Percentiles rank a stretch among this genome's conserved stretches.
Evolutionary conservation across 1,284 basidiomycete genomes (phyloP).

Genomic region (Heliocybe sulcata): DNA sequence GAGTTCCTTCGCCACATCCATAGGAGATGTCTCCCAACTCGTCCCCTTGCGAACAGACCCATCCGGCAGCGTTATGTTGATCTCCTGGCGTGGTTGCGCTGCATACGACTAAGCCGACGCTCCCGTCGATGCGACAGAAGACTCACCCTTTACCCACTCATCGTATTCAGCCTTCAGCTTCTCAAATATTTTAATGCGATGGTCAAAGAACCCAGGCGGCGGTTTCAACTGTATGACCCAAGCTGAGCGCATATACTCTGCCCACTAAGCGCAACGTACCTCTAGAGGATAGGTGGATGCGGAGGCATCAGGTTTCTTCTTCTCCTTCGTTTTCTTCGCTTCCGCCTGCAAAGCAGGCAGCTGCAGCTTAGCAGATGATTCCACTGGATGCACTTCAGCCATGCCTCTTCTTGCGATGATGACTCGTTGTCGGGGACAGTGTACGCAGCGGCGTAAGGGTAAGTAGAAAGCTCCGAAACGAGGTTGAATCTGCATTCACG

Average conservation of each 20-base stretch:
- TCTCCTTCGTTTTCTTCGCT: slow-evolving; percentile 40
- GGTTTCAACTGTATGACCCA: slow-evolving; percentile 60
- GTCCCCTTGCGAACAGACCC: slow-evolving; percentile 79
- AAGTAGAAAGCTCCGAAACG: not conserved
- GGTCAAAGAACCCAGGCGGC: slow-evolving; percentile 82
- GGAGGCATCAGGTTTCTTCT: slow-evolving; percentile 30
- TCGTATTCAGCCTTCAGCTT: slow-evolving; percentile 85
- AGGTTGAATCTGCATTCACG: not conserved
- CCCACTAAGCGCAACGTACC: slow-evolving; percentile 27
- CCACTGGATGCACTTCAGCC: slow-evolving; percentile 18
- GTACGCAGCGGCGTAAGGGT: not conserved
- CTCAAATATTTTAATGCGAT: slow-evolving; percentile 89
- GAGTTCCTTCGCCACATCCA: slow-evolving; percentile 86
- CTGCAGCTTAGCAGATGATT: slow-evolving; percentile 29
- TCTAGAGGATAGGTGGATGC: slow-evolving; percentile 52
- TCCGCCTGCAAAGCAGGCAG: slow-evolving; percentile 22
- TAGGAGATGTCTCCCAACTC: slow-evolving; percentile 95
- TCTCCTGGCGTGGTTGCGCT: slow-evolving; percentile 85
- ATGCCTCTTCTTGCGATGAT: not conserved
- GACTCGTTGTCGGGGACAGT: not conserved
- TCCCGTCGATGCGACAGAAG: not conserved
- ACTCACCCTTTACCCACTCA: slow-evolving; percentile 68
- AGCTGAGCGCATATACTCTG: not conserved
- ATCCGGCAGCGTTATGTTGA: slow-evolving; percentile 84
- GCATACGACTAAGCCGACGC: slow-evolving; percentile 7